These are phyloP conservation scores for Phlegmacium glaucopus DNA, from an alignment of 768 basidiomycete species.

Conservation along the genomic window DNA sequence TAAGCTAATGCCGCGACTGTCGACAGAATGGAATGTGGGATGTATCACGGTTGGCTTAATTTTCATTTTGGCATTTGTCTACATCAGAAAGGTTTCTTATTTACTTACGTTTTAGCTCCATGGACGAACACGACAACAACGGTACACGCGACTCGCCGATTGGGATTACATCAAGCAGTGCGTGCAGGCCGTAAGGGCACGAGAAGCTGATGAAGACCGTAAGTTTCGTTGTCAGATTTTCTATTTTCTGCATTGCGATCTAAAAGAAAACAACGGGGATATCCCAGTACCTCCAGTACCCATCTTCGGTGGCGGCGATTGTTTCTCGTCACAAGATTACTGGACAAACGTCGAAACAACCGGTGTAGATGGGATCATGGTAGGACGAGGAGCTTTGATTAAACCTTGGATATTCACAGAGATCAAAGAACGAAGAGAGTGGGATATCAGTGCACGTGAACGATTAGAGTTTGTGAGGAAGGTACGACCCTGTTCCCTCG, in stretches of 20 bases:
- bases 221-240: constrained; percentile 23
- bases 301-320: constrained; percentile 96
- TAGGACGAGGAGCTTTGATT: constrained; percentile 91
- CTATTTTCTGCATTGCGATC: background rate
- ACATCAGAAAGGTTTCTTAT: too few relatives aligned
- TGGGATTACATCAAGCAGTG: constrained; percentile 93
- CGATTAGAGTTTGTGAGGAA: constrained; percentile 75
- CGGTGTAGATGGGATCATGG: constrained; percentile 94
- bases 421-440: constrained; percentile 86
- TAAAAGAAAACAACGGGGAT: background rate
- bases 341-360: constrained; percentile 71
- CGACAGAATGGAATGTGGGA: constrained; percentile 42
- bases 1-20: constrained; percentile 83
- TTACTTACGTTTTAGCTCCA: constrained; percentile 64
- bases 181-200: constrained; percentile 71
- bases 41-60: constrained; percentile 39
- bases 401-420: constrained; percentile 98
- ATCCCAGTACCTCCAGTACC: constrained; percentile 74
- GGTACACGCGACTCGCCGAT: constrained; percentile 89
- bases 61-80: background rate
- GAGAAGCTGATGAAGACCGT: constrained; percentile 72
- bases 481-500: constrained; percentile 35
- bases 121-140: constrained; percentile 90
- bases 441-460: constrained; percentile 89
- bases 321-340: constrained; percentile 84